A percentile compares a stretch with the other conserved stretches of the same genome.
Evolutionary conservation across 805 yeast genomes (phyloP).

Genomic region (Candida nitratophila): DNA sequence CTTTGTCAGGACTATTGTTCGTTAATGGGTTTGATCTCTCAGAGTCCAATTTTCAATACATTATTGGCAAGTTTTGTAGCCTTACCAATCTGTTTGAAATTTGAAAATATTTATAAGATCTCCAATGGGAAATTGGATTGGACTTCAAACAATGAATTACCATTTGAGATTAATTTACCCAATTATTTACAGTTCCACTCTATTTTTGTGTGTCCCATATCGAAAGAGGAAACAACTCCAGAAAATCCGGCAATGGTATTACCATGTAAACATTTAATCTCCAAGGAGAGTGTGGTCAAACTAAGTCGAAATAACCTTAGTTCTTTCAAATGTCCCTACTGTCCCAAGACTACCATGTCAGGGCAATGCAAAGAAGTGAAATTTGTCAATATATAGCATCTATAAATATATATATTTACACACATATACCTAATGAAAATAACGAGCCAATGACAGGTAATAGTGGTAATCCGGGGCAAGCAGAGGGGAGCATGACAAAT

Average conservation of each 20-base stretch:
- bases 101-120: slow-evolving; percentile 31
- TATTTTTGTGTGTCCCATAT: slow-evolving; percentile 64
- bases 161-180: slow-evolving; percentile 56
- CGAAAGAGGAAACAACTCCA: slow-evolving; percentile 55
- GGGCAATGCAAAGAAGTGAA: slow-evolving; percentile 37
- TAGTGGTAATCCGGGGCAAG: too few species aligned
- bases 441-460: too few species aligned
- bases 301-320: slow-evolving; percentile 30
- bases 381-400: slow-evolving; percentile 26
- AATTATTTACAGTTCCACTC: slow-evolving; percentile 49
- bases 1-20: slow-evolving; percentile 45
- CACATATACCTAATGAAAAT: too few species aligned
- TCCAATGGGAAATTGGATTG: slow-evolving; percentile 37
- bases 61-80: slow-evolving; percentile 47
- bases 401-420: too few species aligned
- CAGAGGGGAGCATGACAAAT: too few species aligned
- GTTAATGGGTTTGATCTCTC: slow-evolving; percentile 39
- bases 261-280: slow-evolving; percentile 54
- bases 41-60: slow-evolving; percentile 46
- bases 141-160: slow-evolving; percentile 53
- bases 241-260: slow-evolving; percentile 56
- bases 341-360: slow-evolving; percentile 44
- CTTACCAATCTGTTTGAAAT: slow-evolving; percentile 45
- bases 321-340: slow-evolving; percentile 68
- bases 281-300: slow-evolving; percentile 44